Percentiles rank a stretch among this genome's conserved stretches.
Conservation (phyloP, 495 filamentous ascomycete genomes). For the Penicillium odoratum region DNA sequence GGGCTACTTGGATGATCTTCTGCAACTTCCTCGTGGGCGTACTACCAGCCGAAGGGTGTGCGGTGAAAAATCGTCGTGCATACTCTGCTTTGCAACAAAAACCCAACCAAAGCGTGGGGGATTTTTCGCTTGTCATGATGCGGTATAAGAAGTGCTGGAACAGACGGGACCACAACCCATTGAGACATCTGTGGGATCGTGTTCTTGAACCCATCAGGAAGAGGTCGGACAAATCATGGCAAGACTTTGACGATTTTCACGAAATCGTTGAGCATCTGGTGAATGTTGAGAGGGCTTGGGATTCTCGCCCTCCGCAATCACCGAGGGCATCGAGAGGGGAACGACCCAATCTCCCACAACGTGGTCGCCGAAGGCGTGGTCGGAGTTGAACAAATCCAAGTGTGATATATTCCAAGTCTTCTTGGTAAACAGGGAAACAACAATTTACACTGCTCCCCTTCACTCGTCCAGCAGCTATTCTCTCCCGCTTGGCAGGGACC, state of each 20-base stretch:
- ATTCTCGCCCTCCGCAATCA: not conserved
- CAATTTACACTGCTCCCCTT: too few relatives aligned
- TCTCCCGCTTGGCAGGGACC: too few relatives aligned
- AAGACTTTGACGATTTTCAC: slow-evolving; percentile 11
- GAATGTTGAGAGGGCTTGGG: slow-evolving; percentile 4
- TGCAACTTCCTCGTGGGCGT: slow-evolving; percentile 9
- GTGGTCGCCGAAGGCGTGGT: too few relatives aligned
- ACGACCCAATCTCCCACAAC: not conserved
- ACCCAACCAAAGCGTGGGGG: slow-evolving; percentile 8
- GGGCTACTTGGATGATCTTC: slow-evolving; percentile 1
- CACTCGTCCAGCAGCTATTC: too few relatives aligned
- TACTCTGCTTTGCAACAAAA: not conserved
- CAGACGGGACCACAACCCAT: slow-evolving; percentile 4
- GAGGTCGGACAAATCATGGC: slow-evolving; percentile 2
- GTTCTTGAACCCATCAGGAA: slow-evolving; percentile 1
- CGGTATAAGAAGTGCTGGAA: slow-evolving; percentile 13
- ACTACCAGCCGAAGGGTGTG: not conserved
- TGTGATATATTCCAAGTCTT: too few relatives aligned
- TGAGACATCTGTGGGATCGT: slow-evolving; percentile 21
- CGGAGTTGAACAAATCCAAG: too few relatives aligned
- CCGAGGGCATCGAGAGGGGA: not conserved
- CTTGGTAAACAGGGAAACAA: too few relatives aligned
- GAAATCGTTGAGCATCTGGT: slow-evolving; percentile 19
- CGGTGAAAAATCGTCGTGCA: not conserved
- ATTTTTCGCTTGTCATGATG: slow-evolving; percentile 19